phyloP scores from a whole-genome alignment of 768 basidiomycete species.

The Crassisporium funariophilum region DNA sequence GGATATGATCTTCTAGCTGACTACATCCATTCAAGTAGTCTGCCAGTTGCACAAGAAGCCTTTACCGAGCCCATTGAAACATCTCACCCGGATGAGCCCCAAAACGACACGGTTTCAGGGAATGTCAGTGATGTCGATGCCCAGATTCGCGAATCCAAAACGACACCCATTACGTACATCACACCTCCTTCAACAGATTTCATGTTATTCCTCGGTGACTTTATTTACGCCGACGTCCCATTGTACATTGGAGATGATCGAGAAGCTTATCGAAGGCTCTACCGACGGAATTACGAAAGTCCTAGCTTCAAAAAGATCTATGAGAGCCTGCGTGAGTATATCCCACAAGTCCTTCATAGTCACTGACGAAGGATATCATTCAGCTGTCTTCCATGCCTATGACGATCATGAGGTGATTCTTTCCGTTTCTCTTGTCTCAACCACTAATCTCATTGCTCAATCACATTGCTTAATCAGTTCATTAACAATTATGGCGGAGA shows the following conservation, averaged over 20 bases:
- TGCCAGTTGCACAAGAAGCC: constrained; percentile 10
- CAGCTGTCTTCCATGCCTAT: constrained; percentile 69
- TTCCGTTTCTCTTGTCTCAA: neutral
- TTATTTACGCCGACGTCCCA: constrained; percentile 77
- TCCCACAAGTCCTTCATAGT: neutral
- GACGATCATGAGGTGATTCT: constrained; percentile 68
- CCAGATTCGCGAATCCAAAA: neutral
- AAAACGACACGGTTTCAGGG: neutral
- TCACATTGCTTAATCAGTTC: constrained; percentile 40
- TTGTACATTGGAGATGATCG: constrained; percentile 57
- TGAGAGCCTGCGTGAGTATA: constrained; percentile 64
- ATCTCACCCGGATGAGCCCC: neutral
- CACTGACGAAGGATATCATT: constrained; percentile 2
- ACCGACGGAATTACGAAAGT: constrained; percentile 67
- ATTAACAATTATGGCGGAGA: constrained; percentile 68
- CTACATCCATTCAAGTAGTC: constrained; percentile 42
- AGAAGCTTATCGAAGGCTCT: constrained; percentile 64
- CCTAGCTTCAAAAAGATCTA: constrained; percentile 67
- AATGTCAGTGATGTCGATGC: no score
- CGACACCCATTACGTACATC: neutral
- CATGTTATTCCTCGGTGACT: constrained; percentile 72
- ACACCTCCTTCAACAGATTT: constrained; percentile 45
- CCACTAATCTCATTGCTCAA: neutral
- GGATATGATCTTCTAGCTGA: constrained; percentile 68
- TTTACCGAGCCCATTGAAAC: no score